Base-by-base conservation (phyloP, 1,284 basidiomycete genomes). In the Jaminaea rosea region DNA sequence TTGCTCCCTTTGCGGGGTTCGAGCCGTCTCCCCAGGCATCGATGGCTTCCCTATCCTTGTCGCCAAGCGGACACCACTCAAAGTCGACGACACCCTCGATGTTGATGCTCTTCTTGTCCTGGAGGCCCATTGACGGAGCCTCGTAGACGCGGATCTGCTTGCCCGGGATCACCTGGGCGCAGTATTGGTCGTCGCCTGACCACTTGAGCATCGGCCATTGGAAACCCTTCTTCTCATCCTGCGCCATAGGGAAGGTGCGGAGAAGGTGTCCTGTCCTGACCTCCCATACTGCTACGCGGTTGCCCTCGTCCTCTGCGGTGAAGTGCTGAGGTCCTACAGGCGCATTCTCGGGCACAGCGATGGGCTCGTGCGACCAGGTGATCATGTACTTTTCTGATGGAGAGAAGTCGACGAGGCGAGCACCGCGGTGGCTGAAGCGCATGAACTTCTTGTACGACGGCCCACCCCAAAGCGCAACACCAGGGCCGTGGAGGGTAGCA, bases 41-140 rank as follows among this genome's bases (percentile, higher is more conserved):
- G 68, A 63, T 74, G 39, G 80, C 80, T 82, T 85, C 65, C 82
- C 82, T 34, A 76, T 79, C 58, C 76, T 84, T 87, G 68, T 96
- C 92, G 53, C 88, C 85, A 59, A 86, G 82, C 28, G 94, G 94
- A 69, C 89, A 91, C 94, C 94, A 99, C 77, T 98, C 94, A 76
- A 98, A 98, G 77, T 98, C 94, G 62, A 92, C 81, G 31, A 99
- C 93, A 23, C 93, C 94, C 67, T 98, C 92, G 55, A 98, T 88
- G 79, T 97, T 97, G 77, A 98, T 79, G 65, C 86, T 89, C 80
- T 97, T 99, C 79, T 96, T 97, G 67, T 90, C 93, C 56, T 97
- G 82, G 48, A 98, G 79, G 66, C 85, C 84, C 91, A 99, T 96
- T 55, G 82, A 81, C 11, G 94, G 94, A 50, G 93, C 82, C 76